Conservation (phyloP, 352 stramenopile genomes). For the Peronospora destructor region DNA sequence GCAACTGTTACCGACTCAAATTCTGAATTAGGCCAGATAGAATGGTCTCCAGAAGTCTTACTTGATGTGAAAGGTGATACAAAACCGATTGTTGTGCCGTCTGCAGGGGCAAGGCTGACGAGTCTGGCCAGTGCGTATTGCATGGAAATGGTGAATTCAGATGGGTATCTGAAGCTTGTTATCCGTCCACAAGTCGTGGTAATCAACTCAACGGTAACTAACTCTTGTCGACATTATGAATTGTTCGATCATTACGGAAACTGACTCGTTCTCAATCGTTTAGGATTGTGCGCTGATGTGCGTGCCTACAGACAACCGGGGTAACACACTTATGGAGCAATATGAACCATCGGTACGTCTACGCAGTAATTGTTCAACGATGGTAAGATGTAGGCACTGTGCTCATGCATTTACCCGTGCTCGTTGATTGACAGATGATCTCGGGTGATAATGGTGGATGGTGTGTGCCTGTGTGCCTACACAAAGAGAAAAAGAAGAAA, state of each 20-base stretch:
- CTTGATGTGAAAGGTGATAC: conserved; percentile 30
- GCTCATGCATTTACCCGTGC: conserved; percentile 5
- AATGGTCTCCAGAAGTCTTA: conserved; percentile 30
- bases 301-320: conserved; percentile 20
- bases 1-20: conserved; percentile 7
- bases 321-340: conserved; percentile 14
- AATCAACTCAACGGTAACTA: conserved; percentile 52
- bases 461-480: conserved; percentile 42
- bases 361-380: not conserved
- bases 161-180: conserved; percentile 28
- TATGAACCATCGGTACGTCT: conserved; percentile 16
- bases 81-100: conserved; percentile 27
- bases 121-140: conserved; percentile 28
- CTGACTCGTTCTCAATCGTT: conserved; percentile 5
- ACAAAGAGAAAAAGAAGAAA: conserved; percentile 39
- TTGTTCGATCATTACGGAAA: conserved; percentile 1
- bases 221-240: not conserved
- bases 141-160: conserved; percentile 30
- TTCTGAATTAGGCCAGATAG: not conserved
- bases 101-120: conserved; percentile 2
- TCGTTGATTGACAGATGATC: conserved; percentile 23
- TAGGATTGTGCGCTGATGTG: conserved; percentile 25
- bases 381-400: not conserved
- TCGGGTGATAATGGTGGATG: conserved; percentile 26
- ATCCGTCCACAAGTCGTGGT: conserved; percentile 50